Base-by-base conservation (phyloP, 139 green algal species). In the Chlamydomonas sphaeroides region DNA sequence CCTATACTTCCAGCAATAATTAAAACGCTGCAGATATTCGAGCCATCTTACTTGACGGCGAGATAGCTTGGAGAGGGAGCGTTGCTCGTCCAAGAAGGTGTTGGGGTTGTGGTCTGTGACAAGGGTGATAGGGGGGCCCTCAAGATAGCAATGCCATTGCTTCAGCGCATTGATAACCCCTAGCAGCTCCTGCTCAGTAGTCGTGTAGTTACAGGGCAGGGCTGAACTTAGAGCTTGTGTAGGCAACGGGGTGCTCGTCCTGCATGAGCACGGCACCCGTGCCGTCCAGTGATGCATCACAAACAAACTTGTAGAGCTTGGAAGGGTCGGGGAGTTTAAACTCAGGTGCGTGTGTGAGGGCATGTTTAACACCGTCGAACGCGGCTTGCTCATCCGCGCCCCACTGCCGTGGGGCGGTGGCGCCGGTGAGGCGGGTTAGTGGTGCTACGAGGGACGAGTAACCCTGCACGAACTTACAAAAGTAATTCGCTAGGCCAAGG, bases 81-180 rank as follows among this genome's bases (percentile, higher is more conserved):
- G 35, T 30, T 87, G 77, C 1, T 80, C 88, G 3, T 70, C 39
- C 56, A 93, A 57, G 63, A 85, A 74, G 0, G 42, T 78, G 1
- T 89, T 56, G 26, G 86, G 63, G 11, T 86, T 49, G 33, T 92
- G 88, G 33, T 93, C 90, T 30, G 90, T 92, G 0, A 86, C 80
- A 18, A 91, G 3, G 0, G 42, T 57, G 6, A 84, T 49, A 14
- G 72, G 32, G 7, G 25, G 21, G 1, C 74, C 76, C 5, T 71
- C 51, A 2, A 91, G 39, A 57, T 90, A 91, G 28, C 85, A 84
- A 23, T 80, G 68, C 86, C 88, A 92, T 1, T 83, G 33, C 18
- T 74, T 45, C 0, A 87, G 11, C 0, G 79, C 78, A 11, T 75
- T 30, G 2, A 88, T 62, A 5, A 90, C 53, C 5, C 78, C 89